Percentiles rank a stretch among this genome's conserved stretches.
phyloP scores from a whole-genome alignment of 2,329 filamentous ascomycete genomes.

The Lasiodiplodia sp. region DNA sequence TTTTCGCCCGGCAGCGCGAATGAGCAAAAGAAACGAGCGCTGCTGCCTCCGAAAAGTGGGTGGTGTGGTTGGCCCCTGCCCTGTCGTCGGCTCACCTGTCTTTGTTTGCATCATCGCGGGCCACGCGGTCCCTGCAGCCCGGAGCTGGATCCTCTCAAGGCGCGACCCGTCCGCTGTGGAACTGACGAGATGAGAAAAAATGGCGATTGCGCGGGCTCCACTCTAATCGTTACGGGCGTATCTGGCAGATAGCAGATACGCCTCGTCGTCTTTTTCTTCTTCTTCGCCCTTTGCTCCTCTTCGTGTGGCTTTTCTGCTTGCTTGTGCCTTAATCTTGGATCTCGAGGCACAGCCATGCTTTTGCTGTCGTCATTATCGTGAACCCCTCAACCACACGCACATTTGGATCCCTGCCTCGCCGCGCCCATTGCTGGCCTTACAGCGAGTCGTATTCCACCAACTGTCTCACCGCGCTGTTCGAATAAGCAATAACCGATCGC shows the following conservation, averaged over 20 bases:
- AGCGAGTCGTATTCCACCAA: neutral
- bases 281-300: neutral
- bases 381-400: constrained; percentile 21
- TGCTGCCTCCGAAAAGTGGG: constrained; percentile 23
- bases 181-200: constrained; percentile 11
- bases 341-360: neutral
- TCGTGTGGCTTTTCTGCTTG: neutral
- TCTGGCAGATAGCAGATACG: constrained; percentile 9
- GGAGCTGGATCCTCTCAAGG: constrained; percentile 12
- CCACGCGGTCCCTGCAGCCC: constrained; percentile 24
- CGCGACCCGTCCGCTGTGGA: constrained; percentile 8
- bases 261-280: constrained; percentile 4
- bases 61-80: constrained; percentile 27
- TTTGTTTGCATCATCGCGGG: constrained; percentile 40
- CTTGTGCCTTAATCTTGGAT: neutral
- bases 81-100: constrained; percentile 37
- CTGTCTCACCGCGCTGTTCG: neutral
- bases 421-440: constrained; percentile 10
- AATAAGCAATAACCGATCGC: constrained; percentile 18
- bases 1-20: neutral
- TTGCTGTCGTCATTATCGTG: constrained; percentile 20
- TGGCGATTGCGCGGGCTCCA: constrained; percentile 10
- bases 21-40: constrained; percentile 14
- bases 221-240: constrained; percentile 26
- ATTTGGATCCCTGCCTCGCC: neutral